Conservation (phyloP, 441 rosid species). For the Gossypium schwendimanii region DNA sequence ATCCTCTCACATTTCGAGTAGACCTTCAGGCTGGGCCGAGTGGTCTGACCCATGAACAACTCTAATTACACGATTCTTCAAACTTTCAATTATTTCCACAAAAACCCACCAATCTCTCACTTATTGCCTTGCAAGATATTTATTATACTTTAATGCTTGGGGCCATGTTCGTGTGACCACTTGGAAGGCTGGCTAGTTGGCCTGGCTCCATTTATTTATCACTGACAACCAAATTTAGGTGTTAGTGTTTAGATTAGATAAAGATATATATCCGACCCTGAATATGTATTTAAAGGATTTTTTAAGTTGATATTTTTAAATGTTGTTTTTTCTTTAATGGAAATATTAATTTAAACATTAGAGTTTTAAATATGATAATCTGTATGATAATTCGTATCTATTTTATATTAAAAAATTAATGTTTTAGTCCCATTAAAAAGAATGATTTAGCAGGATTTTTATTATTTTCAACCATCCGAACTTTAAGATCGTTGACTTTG, state of each 20-base stretch:
- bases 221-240: not conserved
- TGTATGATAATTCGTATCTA: too few species aligned
- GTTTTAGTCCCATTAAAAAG: too few species aligned
- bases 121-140: not conserved
- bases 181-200: not conserved
- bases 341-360: too few species aligned
- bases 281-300: not conserved
- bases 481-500: not conserved
- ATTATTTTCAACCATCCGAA: not conserved
- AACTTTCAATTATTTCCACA: not conserved
- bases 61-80: too few species aligned
- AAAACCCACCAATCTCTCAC: not conserved
- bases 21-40: rapidly evolving
- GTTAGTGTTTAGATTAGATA: not conserved
- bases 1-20: rapidly evolving
- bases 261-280: not conserved
- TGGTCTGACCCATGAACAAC: too few species aligned
- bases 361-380: too few species aligned
- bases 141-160: not conserved
- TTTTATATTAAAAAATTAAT: too few species aligned
- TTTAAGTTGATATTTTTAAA: not conserved
- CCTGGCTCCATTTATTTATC: not conserved
- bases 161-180: not conserved
- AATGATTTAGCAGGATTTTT: not conserved
- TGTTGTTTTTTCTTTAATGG: too few species aligned